Evolutionary conservation across 306 rosid species (phyloP).

Genomic region (Glycine latifolia): DNA sequence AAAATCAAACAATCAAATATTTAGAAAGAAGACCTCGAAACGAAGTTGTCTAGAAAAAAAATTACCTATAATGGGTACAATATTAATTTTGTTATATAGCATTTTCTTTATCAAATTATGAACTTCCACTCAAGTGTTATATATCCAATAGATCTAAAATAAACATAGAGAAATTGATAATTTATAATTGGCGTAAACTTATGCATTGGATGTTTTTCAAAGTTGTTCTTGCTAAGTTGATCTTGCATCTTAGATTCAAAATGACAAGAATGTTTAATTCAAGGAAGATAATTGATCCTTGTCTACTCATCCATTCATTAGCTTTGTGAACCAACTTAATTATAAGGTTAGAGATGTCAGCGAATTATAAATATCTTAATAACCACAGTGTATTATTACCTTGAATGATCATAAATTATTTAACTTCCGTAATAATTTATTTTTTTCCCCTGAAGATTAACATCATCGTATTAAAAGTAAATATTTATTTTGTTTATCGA

Average conservation of each 20-base stretch:
- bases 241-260: not conserved
- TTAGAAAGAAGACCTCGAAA: no score
- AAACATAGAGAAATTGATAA: no score
- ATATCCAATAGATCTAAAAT: no score
- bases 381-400: not conserved
- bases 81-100: no score
- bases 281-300: not conserved
- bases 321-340: not conserved
- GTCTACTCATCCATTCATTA: not conserved
- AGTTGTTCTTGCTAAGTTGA: not conserved
- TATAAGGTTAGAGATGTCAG: not conserved
- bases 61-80: no score
- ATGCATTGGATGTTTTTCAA: not conserved
- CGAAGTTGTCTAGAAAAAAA: no score
- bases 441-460: not conserved
- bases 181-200: not conserved
- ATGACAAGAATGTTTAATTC: not conserved
- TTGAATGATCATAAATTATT: not conserved
- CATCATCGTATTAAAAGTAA: not conserved
- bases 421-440: not conserved
- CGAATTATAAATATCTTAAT: not conserved
- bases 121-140: no score
- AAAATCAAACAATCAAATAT: no score
- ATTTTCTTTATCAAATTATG: no score
- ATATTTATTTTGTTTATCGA: not conserved